phyloP scores from a whole-genome alignment of 345 rosid species.

The Acer yangbiense region DNA sequence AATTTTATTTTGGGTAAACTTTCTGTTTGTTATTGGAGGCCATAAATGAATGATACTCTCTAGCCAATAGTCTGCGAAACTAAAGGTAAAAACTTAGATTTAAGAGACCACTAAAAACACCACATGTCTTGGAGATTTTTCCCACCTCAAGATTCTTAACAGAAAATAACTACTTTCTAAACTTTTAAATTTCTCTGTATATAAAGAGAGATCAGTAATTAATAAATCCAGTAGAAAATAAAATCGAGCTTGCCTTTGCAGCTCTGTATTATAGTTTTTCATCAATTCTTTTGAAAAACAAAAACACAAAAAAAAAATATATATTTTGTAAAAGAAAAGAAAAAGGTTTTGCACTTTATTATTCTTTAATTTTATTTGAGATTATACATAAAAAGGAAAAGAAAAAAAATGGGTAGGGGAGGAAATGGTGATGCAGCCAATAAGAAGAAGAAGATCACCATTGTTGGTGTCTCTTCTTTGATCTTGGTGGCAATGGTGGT shows the following conservation, averaged over 20 bases:
- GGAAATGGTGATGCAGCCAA: neutral
- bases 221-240: neutral
- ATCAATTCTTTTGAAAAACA: neutral
- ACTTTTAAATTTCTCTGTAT: neutral
- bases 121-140: neutral
- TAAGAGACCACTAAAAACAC: neutral
- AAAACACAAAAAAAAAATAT: neutral
- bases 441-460: slow-evolving; percentile 43
- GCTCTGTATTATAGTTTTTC: neutral
- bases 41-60: neutral
- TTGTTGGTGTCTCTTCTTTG: slow-evolving; percentile 53
- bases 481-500: slow-evolving; percentile 70
- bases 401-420: neutral
- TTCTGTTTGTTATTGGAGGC: neutral
- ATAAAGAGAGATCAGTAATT: neutral
- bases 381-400: neutral
- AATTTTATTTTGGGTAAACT: no score
- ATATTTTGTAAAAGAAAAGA: no score
- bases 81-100: neutral
- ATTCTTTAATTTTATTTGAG: no score
- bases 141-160: neutral
- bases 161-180: neutral
- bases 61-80: neutral
- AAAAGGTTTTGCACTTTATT: no score
- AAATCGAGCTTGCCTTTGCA: neutral